Evolutionary conservation across 2,329 filamentous ascomycete genomes (phyloP), one percentile per base, ranked within the genome.

Genomic region (Clonostachys rosea): DNA sequence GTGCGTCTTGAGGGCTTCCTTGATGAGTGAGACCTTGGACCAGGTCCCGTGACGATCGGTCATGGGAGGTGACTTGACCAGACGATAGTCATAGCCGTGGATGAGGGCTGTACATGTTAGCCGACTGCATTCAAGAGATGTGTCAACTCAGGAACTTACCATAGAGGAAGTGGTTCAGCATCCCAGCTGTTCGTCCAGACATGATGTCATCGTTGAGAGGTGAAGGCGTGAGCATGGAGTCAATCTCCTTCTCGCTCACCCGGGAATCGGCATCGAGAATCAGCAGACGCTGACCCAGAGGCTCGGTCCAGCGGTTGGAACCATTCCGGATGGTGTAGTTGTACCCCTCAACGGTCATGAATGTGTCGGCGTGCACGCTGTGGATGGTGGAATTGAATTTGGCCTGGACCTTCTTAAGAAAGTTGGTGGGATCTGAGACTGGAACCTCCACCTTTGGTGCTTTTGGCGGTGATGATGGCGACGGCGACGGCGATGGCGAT

Each of bases 51-150:
- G 66, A 44, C 70, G 68, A 45, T 69, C 65, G 2, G 57, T 52
- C 45, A 70, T 68, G 34, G 66, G 61, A 30, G 68, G 61, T 5
- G 68, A 68, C 48, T 65, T 68, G 33, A 75, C 65, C 46, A 74
- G 67, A 34, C 72, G 71, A 55, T 75, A 75, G 44, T 73, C 69
- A 56, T 74, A 75, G 6, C 71, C 71, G 54, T 76, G 73, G 43
- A 76, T 72, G 54, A 61, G 52, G 9, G 58, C 58, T 60, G 14
- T 10, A 20, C 30, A 11, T 67, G 51, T 34, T 6, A 39, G 11
- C 13, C 43, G 13, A 39, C 4, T 16, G 6, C 33, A 17, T 40
- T 14, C 37, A 13, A 5, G 14, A 13, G 11, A 24, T 35, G 20
- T 12, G 4, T 14, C 18, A n/a, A 17, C 34, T 42, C 16, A 33